Conservation (phyloP, 148 eudicot genomes). For the Amaranthus cruentus region DNA sequence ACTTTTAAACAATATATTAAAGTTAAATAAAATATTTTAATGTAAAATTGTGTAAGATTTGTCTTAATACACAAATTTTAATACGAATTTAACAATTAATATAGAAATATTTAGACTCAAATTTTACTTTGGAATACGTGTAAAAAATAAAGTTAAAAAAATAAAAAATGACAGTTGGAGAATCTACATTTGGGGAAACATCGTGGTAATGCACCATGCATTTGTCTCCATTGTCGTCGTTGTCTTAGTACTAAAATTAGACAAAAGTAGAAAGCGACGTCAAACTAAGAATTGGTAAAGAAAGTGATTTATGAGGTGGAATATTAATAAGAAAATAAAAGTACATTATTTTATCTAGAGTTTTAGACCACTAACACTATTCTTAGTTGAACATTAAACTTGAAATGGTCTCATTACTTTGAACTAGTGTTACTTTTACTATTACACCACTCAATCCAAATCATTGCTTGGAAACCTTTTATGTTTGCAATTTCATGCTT, state of each 20-base stretch:
- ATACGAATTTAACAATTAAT: too few species aligned
- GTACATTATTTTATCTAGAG: conserved; percentile 8
- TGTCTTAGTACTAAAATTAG: neutral
- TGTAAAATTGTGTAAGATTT: too few species aligned
- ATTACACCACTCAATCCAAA: conserved; percentile 5
- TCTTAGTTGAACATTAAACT: neutral
- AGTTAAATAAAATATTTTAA: too few species aligned
- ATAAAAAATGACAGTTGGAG: too few species aligned
- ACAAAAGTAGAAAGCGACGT: conserved; percentile 17
- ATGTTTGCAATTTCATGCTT: too few species aligned
- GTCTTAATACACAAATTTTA: too few species aligned
- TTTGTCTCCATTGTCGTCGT: neutral
- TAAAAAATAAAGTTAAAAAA: too few species aligned
- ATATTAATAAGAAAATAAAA: neutral
- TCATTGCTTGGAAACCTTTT: conserved; percentile 7
- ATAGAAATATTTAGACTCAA: too few species aligned
- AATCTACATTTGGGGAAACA: too few species aligned
- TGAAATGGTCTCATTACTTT: conserved; percentile 12
- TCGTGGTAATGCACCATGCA: too few species aligned
- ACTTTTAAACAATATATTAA: too few species aligned
- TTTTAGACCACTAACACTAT: neutral
- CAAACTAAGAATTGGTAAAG: conserved; percentile 29
- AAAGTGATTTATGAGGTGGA: conserved; percentile 11
- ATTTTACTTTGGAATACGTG: too few species aligned
- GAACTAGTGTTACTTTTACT: neutral